Evolutionary conservation across 2,329 filamentous ascomycete species (phyloP), one percentile per base, ranked within the genome.

Genomic region (Botryotinia narcissicola): DNA sequence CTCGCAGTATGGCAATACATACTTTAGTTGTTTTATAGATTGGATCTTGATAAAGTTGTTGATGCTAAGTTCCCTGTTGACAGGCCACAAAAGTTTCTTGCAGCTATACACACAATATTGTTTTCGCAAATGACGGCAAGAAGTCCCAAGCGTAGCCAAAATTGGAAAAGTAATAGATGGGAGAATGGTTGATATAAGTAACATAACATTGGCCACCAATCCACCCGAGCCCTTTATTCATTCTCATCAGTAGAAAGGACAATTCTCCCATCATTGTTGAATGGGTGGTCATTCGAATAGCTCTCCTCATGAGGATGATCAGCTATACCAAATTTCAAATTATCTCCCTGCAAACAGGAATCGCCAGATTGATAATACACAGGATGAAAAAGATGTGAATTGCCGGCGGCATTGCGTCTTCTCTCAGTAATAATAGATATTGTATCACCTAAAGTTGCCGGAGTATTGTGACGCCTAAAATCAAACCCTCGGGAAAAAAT

Each of bases 391-490:
- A n/a, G 40, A 32, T 54, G 70, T 12, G 29, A 29, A 40, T 35
- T n/a, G 20, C 10, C 18, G 37, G 18, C n/a, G 22, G 66, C 70
- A 42, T 42, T n/a, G 25, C 48, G 35, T 42, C 64, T 57, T 57
- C 48, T 73, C 66, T 61, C 32, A 22, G 29, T 54, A 40, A 72
- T 22, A 16, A 63, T 67, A 20, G 51, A 22, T n/a, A 72, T 46
- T 29, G 70, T 62, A 32, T 42, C 46, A 10, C 59, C 61, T 51
- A 80, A 72, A 1, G 79, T 80, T 46, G 78, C 78, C 18, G 79
- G 78, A 29, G 77, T 75, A 73, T 78, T 76, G 6, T 61, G 22
- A 40, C 37, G 59, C 16, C 35, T 54, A 18, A 79, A 79, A 60
- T 75, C 74, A 4, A 74, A 71, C 22, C 78, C 79, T 59, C 77